These are phyloP conservation scores for Epichloe aotearoae DNA, from an alignment of 2,329 filamentous ascomycete genomes.

Conservation along the genomic window DNA sequence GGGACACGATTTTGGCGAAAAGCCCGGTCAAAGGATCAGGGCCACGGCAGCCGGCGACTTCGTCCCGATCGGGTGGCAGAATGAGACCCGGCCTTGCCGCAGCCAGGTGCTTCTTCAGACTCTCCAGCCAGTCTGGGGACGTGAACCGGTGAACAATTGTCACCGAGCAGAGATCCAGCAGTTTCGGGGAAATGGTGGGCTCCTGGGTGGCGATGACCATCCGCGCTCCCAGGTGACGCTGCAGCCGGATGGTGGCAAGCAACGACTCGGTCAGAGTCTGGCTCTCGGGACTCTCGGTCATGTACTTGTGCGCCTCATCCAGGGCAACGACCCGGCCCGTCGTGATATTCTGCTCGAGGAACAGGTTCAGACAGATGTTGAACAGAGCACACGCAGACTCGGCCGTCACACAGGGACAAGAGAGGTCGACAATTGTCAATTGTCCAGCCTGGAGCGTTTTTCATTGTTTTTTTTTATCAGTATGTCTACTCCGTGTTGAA, in stretches of 20 bases:
- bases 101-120: slow-evolving; percentile 32
- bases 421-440: slow-evolving; percentile 48
- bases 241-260: slow-evolving; percentile 50
- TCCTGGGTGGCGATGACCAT: slow-evolving; percentile 68
- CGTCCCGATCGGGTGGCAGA: not conserved
- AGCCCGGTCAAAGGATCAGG: slow-evolving; percentile 14
- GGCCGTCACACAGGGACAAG: slow-evolving; percentile 55
- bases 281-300: slow-evolving; percentile 42
- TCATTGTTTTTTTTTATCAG: not conserved
- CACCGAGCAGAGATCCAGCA: slow-evolving; percentile 60
- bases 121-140: slow-evolving; percentile 47
- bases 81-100: slow-evolving; percentile 7
- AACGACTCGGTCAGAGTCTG: slow-evolving; percentile 47
- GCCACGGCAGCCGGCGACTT: not conserved
- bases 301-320: slow-evolving; percentile 71
- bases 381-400: slow-evolving; percentile 59
- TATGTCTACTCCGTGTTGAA: not conserved
- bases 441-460: slow-evolving; percentile 13
- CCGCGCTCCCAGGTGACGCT: slow-evolving; percentile 55
- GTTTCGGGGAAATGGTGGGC: slow-evolving; percentile 52
- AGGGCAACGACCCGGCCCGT: slow-evolving; percentile 52
- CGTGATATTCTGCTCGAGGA: slow-evolving; percentile 36
- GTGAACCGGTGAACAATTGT: slow-evolving; percentile 61
- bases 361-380: slow-evolving; percentile 55
- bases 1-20: slow-evolving; percentile 28